Conservation (phyloP, 176 grass and related monocot genomes). For the Echinochloa phyllopogon region DNA sequence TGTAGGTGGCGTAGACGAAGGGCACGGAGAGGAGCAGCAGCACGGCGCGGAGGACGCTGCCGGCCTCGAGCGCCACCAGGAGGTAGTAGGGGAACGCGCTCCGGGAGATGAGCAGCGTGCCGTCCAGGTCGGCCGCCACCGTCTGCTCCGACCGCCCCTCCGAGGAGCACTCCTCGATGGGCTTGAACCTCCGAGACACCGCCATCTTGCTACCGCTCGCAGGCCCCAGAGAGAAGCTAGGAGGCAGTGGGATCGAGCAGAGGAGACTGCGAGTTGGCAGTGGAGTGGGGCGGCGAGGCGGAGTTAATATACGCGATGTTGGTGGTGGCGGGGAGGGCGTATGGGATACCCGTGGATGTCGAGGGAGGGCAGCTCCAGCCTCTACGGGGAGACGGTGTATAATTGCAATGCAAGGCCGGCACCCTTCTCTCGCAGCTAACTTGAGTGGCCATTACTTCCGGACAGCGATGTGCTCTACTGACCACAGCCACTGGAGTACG, state of each 20-base stretch:
- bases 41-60: slow-evolving; percentile 76
- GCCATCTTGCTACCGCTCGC: slow-evolving; percentile 34
- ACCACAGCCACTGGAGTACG: slow-evolving; percentile 17
- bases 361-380: background rate
- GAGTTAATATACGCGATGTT: slow-evolving; percentile 50
- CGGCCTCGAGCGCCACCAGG: slow-evolving; percentile 92
- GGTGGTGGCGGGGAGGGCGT: slow-evolving; percentile 16
- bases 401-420: slow-evolving; percentile 46
- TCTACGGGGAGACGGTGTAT: slow-evolving; percentile 47
- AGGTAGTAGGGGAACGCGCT: slow-evolving; percentile 95
- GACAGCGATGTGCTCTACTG: slow-evolving; percentile 39
- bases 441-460: slow-evolving; percentile 66
- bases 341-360: background rate
- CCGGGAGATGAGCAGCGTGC: slow-evolving; percentile 83
- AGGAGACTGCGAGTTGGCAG: slow-evolving; percentile 16
- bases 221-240: background rate
- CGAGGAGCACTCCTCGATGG: slow-evolving; percentile 77
- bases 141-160: slow-evolving; percentile 73
- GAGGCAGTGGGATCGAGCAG: background rate
- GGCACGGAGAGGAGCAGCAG: slow-evolving; percentile 81
- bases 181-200: slow-evolving; percentile 65
- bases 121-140: slow-evolving; percentile 87
- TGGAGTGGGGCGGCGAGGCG: slow-evolving; percentile 34
- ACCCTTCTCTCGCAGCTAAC: slow-evolving; percentile 58
- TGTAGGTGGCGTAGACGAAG: slow-evolving; percentile 72